Base-by-base conservation (phyloP, 495 filamentous ascomycete species). In the Peziza echinospora region DNA sequence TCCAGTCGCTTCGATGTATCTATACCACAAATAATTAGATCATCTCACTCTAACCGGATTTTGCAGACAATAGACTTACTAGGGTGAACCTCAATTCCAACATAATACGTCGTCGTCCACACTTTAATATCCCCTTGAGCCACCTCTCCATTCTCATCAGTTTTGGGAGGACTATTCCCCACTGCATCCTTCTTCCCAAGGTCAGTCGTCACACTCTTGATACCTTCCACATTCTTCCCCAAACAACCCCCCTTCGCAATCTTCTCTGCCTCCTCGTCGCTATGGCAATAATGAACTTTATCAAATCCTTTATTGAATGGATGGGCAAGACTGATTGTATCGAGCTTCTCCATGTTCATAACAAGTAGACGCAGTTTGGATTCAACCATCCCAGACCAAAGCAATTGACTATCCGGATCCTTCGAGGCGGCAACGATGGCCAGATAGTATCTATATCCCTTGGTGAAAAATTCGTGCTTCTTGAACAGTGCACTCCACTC, bases 281-380 rank as follows among this genome's bases (percentile, higher is more conserved):
- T 76, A 49, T 71, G 70, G 64, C 84, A 81, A 16, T 65, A 63
- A 59, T 93, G 84, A 0, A 74, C 65, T 49, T 89, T 72, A 45
- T 89, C 80, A 55, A 91, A 93, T 1, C 82, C 82, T 55, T 94
- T 92, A 49, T 82, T 87, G 66, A 86, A 97, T 0, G 86, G 84
- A 50, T 87, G 85, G 0, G 86, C 85, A 21, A 93, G 68, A 26
- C 74, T 75, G 48, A 96, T 80, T 5, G 76, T 78, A 13, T 68
- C 65, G 34, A 79, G 68, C 39, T 73, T 69, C 55, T 94, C 89
- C 21, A 97, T 68, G 10, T 77, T 81, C 37, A 72, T 70, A 19
- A 93, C 82, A 21, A 97, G 70, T 44, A 82, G 66, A 42, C 89
- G 76, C 30, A 96, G 71, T 61, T 84, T 93, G 4, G 89, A 97